A percentile compares a stretch with the other conserved stretches of the same genome.
Evolutionary conservation across 1,284 basidiomycete species (phyloP).

Genomic region (Afroboletus lepidellus): DNA sequence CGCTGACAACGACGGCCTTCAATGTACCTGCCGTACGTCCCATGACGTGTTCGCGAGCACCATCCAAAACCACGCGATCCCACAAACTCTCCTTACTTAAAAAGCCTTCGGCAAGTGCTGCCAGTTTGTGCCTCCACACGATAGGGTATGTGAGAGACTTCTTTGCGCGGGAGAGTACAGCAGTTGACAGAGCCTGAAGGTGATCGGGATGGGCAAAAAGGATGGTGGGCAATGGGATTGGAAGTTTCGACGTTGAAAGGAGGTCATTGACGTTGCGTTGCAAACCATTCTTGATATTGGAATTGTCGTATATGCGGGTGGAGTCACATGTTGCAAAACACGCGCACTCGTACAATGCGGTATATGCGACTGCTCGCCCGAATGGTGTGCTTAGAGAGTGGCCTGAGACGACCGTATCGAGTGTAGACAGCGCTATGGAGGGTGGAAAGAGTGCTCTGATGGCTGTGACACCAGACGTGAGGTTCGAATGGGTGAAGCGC

Average conservation of each 20-base stretch:
- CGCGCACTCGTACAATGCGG: slow-evolving; percentile 69
- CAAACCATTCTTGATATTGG: slow-evolving; percentile 3
- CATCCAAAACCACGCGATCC: slow-evolving; percentile 72
- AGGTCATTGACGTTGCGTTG: slow-evolving; percentile 45
- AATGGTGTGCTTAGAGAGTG: slow-evolving; percentile 68
- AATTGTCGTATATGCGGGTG: slow-evolving; percentile 46
- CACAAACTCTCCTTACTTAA: slow-evolving; percentile 73
- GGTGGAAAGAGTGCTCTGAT: slow-evolving; percentile 64
- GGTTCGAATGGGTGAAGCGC: slow-evolving; percentile 72
- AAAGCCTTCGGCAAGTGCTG: slow-evolving; percentile 64
- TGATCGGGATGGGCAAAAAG: slow-evolving; percentile 63
- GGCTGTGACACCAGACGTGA: slow-evolving; percentile 78
- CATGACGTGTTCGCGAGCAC: slow-evolving; percentile 57
- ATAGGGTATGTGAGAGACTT: slow-evolving; percentile 52
- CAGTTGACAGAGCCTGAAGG: slow-evolving; percentile 47
- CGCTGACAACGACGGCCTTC: slow-evolving; percentile 60
- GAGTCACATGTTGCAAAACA: slow-evolving; percentile 66
- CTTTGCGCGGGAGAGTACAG: slow-evolving; percentile 54
- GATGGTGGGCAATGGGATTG: slow-evolving; percentile 67
- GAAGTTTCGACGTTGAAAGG: slow-evolving; percentile 45
- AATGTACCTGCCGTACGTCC: slow-evolving; percentile 59
- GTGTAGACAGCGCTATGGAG: slow-evolving; percentile 55
- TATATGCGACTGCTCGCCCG: slow-evolving; percentile 71
- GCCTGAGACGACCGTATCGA: slow-evolving; percentile 74
- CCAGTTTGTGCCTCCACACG: slow-evolving; percentile 72